These are phyloP conservation scores for Aaosphaeria pasadenensis DNA, from an alignment of 2,329 filamentous ascomycete species.

Conservation along the genomic window DNA sequence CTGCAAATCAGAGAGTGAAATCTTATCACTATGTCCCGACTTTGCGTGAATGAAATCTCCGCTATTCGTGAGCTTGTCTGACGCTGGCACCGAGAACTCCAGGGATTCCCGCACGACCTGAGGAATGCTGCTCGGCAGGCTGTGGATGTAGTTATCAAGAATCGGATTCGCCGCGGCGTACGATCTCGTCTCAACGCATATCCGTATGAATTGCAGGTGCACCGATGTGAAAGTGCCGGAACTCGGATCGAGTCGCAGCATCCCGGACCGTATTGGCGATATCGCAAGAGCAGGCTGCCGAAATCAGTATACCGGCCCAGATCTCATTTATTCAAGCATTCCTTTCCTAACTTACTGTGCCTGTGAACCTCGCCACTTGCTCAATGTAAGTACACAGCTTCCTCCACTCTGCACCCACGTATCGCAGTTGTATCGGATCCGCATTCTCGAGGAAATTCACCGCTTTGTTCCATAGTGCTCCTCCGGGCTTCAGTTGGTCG, in stretches of 20 bases:
- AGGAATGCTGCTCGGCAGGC: constrained; percentile 53
- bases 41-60: constrained; percentile 59
- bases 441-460: constrained; percentile 48
- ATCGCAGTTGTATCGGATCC: constrained; percentile 55
- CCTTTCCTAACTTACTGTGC: constrained; percentile 18
- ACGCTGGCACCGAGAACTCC: constrained; percentile 40
- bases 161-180: constrained; percentile 58
- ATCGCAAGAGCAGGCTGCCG: constrained; percentile 34
- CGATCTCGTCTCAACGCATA: constrained; percentile 55
- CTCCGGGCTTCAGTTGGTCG: constrained; percentile 42
- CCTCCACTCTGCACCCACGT: constrained; percentile 49
- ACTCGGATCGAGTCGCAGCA: constrained; percentile 65
- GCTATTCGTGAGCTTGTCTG: constrained; percentile 40
- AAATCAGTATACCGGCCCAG: constrained; percentile 2
- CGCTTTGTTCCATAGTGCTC: constrained; percentile 49
- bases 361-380: constrained; percentile 25
- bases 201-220: constrained; percentile 57
- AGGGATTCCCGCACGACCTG: constrained; percentile 24
- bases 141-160: constrained; percentile 64
- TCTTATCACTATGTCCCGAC: constrained; percentile 55
- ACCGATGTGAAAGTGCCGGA: constrained; percentile 64
- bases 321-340: constrained; percentile 2
- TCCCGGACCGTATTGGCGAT: constrained; percentile 47
- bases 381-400: constrained; percentile 43
- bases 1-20: constrained; percentile 55